phyloP scores from a whole-genome alignment of 2,329 filamentous ascomycete genomes.

The Immersiporthe knoxdaviesiana region DNA sequence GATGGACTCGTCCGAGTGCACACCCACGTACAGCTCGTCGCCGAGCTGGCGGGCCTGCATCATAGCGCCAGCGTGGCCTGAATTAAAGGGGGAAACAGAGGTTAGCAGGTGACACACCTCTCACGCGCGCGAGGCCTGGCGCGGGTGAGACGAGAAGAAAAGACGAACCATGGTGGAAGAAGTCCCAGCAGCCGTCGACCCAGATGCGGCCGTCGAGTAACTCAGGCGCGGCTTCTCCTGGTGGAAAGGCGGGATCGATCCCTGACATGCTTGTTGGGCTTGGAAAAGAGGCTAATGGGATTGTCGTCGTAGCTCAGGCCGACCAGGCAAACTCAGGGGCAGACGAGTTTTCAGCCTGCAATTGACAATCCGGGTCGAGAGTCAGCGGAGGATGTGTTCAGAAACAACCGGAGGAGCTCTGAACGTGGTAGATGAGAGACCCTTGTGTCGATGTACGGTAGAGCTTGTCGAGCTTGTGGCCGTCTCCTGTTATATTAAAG shows the following conservation, averaged over 20 bases:
- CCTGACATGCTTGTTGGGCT: constrained; percentile 30
- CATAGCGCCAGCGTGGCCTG: constrained; percentile 95
- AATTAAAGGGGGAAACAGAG: neutral
- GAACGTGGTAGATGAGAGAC: neutral
- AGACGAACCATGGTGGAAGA: constrained; percentile 85
- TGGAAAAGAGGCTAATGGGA: neutral
- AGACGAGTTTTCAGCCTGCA: neutral
- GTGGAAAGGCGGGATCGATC: constrained; percentile 37
- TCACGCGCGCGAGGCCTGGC: neutral
- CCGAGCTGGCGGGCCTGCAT: constrained; percentile 93
- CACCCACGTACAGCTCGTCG: constrained; percentile 83
- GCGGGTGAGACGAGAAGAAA: neutral
- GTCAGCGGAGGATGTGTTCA: neutral
- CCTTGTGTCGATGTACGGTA: neutral
- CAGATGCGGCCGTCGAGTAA: constrained; percentile 78
- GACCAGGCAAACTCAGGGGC: neutral
- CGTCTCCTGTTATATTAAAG: neutral
- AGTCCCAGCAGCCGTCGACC: constrained; percentile 99
- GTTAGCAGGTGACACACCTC: constrained; percentile 3
- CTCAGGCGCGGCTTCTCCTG: constrained; percentile 56
- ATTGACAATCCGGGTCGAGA: neutral
- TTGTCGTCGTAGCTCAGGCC: neutral
- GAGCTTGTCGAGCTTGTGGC: neutral
- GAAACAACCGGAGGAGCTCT: neutral
- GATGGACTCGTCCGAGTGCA: constrained; percentile 95